Percentiles rank a stretch among this genome's conserved stretches.
These are phyloP conservation scores for Scutellaria galericulata DNA, from an alignment of 257 asterid genomes.

Conservation along the genomic window DNA sequence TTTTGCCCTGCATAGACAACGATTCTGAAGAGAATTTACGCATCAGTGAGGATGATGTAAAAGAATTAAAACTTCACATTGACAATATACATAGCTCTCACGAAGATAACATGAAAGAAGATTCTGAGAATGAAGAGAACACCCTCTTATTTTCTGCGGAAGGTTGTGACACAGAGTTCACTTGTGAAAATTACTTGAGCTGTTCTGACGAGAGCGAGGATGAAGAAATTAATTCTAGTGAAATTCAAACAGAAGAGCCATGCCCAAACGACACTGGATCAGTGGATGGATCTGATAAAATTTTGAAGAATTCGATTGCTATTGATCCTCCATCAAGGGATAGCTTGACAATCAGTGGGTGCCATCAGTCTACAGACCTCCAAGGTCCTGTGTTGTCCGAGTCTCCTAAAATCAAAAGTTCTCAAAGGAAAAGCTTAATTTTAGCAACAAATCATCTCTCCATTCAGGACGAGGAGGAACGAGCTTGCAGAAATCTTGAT, in stretches of 20 bases:
- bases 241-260: conserved; percentile 36
- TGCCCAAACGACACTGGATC: conserved; percentile 3
- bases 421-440: conserved; percentile 63
- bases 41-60: conserved; percentile 71
- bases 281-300: conserved; percentile 31
- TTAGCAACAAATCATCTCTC: conserved; percentile 47
- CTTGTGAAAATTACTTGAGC: conserved; percentile 78
- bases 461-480: conserved; percentile 45
- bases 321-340: conserved; percentile 43
- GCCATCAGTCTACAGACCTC: conserved; percentile 53
- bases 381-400: conserved; percentile 81
- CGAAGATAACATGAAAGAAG: conserved; percentile 50
- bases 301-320: conserved; percentile 34
- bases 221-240: conserved; percentile 64
- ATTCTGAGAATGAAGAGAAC: conserved; percentile 49
- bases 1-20: conserved; percentile 66
- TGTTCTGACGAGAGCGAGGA: conserved; percentile 82
- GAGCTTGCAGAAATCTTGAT: conserved; percentile 38
- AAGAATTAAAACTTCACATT: conserved; percentile 71
- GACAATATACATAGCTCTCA: conserved; percentile 53
- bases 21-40: conserved; percentile 56
- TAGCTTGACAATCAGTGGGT: conserved; percentile 32
- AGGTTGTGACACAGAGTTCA: conserved; percentile 63
- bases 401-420: conserved; percentile 75
- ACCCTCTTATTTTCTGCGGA: conserved; percentile 63